phyloP scores from a whole-genome alignment of 306 rosid genomes.

The Hippophae gyantsensis region DNA sequence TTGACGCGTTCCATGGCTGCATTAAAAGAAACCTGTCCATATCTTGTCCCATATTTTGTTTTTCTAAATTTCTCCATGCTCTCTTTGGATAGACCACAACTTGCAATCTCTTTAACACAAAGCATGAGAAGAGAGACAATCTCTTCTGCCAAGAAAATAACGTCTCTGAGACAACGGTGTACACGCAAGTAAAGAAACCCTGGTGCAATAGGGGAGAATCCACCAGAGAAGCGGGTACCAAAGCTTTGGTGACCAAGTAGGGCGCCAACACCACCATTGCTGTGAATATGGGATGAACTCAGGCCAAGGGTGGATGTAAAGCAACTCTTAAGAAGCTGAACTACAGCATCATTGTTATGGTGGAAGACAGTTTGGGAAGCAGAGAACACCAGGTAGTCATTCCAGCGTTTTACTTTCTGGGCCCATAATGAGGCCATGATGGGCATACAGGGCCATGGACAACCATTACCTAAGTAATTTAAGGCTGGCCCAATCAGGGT shows the following conservation, averaged over 20 bases:
- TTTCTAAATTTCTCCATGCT: constrained; percentile 41
- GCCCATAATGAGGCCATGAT: constrained; percentile 69
- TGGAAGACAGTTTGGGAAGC: constrained; percentile 83
- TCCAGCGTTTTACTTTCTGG: constrained; percentile 85
- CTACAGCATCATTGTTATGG: constrained; percentile 73
- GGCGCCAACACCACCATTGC: constrained; percentile 63
- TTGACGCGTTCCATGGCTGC: constrained; percentile 57
- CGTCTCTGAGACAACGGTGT: constrained; percentile 65
- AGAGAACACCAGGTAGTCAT: constrained; percentile 55
- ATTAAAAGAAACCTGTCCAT: constrained; percentile 65
- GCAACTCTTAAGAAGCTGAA: constrained; percentile 86
- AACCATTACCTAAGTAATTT: constrained; percentile 57
- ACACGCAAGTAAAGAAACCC: constrained; percentile 78
- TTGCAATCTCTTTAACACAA: constrained; percentile 62
- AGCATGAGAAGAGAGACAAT: constrained; percentile 65
- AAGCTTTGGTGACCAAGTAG: constrained; percentile 78
- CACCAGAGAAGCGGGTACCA: constrained; percentile 51
- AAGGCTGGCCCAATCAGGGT: constrained; percentile 59
- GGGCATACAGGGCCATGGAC: constrained; percentile 91
- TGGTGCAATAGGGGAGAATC: constrained; percentile 75
- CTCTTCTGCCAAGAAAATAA: constrained; percentile 56
- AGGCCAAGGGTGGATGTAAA: constrained; percentile 78
- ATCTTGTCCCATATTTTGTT: constrained; percentile 53
- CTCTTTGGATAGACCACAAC: constrained; percentile 44
- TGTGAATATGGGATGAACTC: constrained; percentile 31